Conservation (phyloP, 208 protist species). For the Trypanosoma grayi region DNA sequence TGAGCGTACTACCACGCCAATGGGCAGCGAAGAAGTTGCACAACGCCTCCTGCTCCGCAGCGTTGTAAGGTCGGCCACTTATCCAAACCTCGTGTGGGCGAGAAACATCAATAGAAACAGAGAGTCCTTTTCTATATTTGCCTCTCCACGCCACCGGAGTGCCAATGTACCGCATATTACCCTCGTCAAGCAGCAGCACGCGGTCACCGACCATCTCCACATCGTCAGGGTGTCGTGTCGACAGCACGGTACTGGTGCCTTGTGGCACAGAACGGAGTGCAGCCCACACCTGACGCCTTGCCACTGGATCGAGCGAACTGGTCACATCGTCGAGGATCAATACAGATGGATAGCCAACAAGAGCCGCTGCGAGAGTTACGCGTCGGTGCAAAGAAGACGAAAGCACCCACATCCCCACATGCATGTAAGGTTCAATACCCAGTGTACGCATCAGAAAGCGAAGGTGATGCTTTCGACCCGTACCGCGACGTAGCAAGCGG, state of each 20-base stretch:
- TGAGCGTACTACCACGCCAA: slow-evolving; percentile 9
- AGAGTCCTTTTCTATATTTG: slow-evolving; percentile 5
- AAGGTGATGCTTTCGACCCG: slow-evolving; percentile 10
- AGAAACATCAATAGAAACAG: slow-evolving; percentile 14
- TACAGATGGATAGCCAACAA: slow-evolving; percentile 37
- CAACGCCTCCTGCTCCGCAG: not conserved
- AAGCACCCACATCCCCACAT: slow-evolving; percentile 4
- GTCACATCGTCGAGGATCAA: slow-evolving; percentile 55
- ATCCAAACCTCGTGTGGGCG: not conserved
- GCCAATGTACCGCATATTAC: slow-evolving; percentile 52
- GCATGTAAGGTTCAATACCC: slow-evolving; percentile 13
- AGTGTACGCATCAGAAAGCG: slow-evolving; percentile 15
- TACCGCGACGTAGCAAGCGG: not conserved
- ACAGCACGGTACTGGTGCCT: slow-evolving; percentile 37
- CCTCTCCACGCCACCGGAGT: slow-evolving; percentile 8
- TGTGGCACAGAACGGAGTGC: slow-evolving; percentile 8
- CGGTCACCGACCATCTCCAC: slow-evolving; percentile 34
- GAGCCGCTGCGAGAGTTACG: slow-evolving; percentile 32
- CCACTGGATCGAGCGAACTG: slow-evolving; percentile 31
- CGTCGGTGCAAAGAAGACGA: slow-evolving; percentile 6
- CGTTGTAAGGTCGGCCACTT: not conserved
- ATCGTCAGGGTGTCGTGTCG: slow-evolving; percentile 50
- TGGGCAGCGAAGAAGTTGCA: slow-evolving; percentile 7
- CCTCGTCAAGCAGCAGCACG: slow-evolving; percentile 45
- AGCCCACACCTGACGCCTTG: slow-evolving; percentile 37